Conservation (phyloP, 345 rosid species). For the Hibiscus tridactylites region DNA sequence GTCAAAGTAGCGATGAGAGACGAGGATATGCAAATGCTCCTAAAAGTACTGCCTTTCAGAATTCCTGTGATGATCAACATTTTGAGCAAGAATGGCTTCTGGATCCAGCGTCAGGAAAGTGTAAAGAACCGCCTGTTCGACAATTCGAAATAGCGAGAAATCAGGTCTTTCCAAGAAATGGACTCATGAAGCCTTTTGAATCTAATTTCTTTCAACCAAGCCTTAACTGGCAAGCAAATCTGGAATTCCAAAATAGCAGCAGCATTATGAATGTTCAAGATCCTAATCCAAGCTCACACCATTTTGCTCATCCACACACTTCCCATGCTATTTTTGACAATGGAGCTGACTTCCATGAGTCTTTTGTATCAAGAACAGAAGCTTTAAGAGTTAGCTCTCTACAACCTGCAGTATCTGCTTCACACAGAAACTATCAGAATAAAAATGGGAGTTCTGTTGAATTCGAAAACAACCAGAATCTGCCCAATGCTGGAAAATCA, state of each 20-base stretch:
- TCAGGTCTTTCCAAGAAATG: slow-evolving; percentile 8
- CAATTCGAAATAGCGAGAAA: slow-evolving; percentile 18
- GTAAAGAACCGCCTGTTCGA: slow-evolving; percentile 14
- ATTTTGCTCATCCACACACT: slow-evolving; percentile 17
- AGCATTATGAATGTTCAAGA: slow-evolving; percentile 10
- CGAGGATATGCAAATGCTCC: slow-evolving; percentile 26
- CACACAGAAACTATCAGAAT: slow-evolving; percentile 12
- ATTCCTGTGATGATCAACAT: slow-evolving; percentile 11
- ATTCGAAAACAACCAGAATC: slow-evolving; percentile 19
- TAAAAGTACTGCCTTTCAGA: slow-evolving; percentile 1
- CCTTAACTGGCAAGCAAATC: slow-evolving; percentile 22
- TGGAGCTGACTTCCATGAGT: slow-evolving; percentile 24
- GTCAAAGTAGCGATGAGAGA: slow-evolving; percentile 26
- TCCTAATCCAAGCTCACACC: slow-evolving; percentile 12
- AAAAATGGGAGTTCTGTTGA: slow-evolving; percentile 19
- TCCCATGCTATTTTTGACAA: slow-evolving; percentile 13
- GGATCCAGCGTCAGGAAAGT: slow-evolving; percentile 19
- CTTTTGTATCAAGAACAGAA: slow-evolving; percentile 18
- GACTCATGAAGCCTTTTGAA: slow-evolving; percentile 14
- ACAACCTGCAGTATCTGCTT: slow-evolving; percentile 9
- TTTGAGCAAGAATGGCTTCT: slow-evolving; percentile 21
- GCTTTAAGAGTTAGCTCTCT: slow-evolving; percentile 21
- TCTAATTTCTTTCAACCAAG: slow-evolving; percentile 27
- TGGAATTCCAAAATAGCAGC: slow-evolving; percentile 17
- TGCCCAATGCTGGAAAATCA: slow-evolving; percentile 21